These are phyloP conservation scores for Torulaspora gathmanii DNA, from an alignment of 805 yeast genomes.

Conservation along the genomic window DNA sequence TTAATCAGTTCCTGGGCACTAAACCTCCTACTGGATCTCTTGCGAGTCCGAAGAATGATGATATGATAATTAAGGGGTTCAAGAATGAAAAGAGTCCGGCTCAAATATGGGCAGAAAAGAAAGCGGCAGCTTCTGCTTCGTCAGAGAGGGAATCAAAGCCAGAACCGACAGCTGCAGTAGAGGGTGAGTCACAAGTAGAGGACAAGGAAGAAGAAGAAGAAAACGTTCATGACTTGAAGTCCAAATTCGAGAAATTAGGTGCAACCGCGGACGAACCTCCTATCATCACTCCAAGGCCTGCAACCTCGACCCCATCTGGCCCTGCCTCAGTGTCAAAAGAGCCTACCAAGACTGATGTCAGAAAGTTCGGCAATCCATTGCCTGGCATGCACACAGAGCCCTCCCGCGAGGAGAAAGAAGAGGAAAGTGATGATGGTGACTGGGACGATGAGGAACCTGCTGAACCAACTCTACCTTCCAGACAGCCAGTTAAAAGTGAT, in stretches of 20 bases:
- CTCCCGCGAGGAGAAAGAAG: constrained; percentile 23
- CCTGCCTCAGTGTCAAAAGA: constrained; percentile 15
- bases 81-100: constrained; percentile 87
- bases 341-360: constrained; percentile 17
- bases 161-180: neutral
- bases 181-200: constrained; percentile 21
- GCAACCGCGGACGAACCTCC: constrained; percentile 21
- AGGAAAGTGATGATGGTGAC: constrained; percentile 24
- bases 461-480: constrained; percentile 19
- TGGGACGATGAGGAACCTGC: constrained; percentile 26
- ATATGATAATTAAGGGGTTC: constrained; percentile 53
- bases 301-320: constrained; percentile 17
- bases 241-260: constrained; percentile 36
- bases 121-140: constrained; percentile 46
- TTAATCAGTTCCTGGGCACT: constrained; percentile 35
- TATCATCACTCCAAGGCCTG: constrained; percentile 30
- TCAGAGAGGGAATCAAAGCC: constrained; percentile 25
- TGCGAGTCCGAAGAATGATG: constrained; percentile 23
- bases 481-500: constrained; percentile 9
- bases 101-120: constrained; percentile 90
- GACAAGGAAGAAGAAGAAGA: constrained; percentile 24
- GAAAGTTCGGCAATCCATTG: constrained; percentile 31
- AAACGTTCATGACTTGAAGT: constrained; percentile 36
- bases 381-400: constrained; percentile 34
- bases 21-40: constrained; percentile 30